A percentile compares a stretch with the other conserved stretches of the same genome.
phyloP scores from a whole-genome alignment of 257 asterid genomes.

The Mitragyna speciosa region DNA sequence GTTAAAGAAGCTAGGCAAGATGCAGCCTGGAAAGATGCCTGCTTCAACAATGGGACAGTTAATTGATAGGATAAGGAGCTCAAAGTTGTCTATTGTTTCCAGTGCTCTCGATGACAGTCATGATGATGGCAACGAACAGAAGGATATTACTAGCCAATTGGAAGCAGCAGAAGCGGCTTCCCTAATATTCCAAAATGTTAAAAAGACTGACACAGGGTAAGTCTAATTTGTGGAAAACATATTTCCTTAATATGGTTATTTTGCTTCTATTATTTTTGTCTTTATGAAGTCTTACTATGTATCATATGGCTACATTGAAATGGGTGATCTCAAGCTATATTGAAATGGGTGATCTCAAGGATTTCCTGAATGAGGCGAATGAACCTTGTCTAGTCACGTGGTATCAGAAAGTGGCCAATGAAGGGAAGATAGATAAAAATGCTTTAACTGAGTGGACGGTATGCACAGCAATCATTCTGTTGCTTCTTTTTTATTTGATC shows the following conservation, averaged over 20 bases:
- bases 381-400: constrained; percentile 13
- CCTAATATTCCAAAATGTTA: constrained; percentile 28
- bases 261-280: not conserved
- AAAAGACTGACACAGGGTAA: constrained; percentile 14
- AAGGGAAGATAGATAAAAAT: constrained; percentile 15
- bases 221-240: not conserved
- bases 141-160: constrained; percentile 15
- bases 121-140: constrained; percentile 10
- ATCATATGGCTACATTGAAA: constrained; percentile 20
- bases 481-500: not conserved
- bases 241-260: too few species aligned
- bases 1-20: constrained; percentile 18
- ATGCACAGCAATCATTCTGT: not conserved
- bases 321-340: too few species aligned
- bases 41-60: constrained; percentile 25
- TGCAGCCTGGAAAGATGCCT: constrained; percentile 24
- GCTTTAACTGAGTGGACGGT: constrained; percentile 31
- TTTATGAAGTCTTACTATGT: not conserved
- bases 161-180: constrained; percentile 26
- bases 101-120: constrained; percentile 9
- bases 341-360: constrained; percentile 21
- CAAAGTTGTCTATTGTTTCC: constrained; percentile 20
- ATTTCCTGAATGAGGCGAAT: constrained; percentile 25
- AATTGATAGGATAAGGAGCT: constrained; percentile 20
- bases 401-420: constrained; percentile 25